These are phyloP conservation scores for Trifolium fragiferum DNA, from an alignment of 306 rosid species.

Conservation along the genomic window DNA sequence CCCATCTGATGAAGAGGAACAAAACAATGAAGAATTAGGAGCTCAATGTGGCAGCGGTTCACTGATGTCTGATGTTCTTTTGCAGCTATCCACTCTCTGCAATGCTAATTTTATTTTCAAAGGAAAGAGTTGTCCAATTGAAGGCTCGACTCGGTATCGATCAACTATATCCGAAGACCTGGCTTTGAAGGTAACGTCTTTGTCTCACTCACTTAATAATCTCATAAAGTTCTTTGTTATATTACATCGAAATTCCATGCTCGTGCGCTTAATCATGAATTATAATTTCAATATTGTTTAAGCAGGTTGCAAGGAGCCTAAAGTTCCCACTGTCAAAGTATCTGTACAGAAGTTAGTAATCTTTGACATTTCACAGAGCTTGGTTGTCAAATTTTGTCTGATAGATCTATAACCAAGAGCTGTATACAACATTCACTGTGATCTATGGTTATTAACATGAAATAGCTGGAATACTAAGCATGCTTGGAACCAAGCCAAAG, in stretches of 20 bases:
- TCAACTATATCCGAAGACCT: constrained; percentile 76
- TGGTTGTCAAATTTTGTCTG: constrained; percentile 16
- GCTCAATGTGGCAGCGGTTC: constrained; percentile 51
- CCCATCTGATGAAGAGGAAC: constrained; percentile 62
- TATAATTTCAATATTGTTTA: constrained; percentile 33
- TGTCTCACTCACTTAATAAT: constrained; percentile 10
- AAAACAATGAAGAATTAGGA: constrained; percentile 50
- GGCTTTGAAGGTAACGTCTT: constrained; percentile 69
- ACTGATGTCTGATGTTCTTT: constrained; percentile 83
- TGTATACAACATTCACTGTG: neutral
- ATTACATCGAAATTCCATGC: constrained; percentile 4
- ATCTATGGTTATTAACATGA: constrained; percentile 5
- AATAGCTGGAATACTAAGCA: constrained; percentile 25
- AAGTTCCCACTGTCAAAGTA: constrained; percentile 89
- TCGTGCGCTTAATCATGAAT: neutral
- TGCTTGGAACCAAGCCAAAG: constrained; percentile 29
- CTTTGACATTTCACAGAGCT: constrained; percentile 33
- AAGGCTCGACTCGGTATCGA: constrained; percentile 84
- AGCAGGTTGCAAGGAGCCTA: constrained; percentile 93
- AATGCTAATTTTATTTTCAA: constrained; percentile 81
- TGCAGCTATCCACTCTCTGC: constrained; percentile 88
- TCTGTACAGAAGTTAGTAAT: constrained; percentile 66
- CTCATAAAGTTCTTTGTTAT: neutral
- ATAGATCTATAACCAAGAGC: constrained; percentile 13
- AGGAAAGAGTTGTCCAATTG: constrained; percentile 88